Evolutionary conservation across 495 filamentous ascomycete genomes (phyloP), one percentile per base, ranked within the genome.

Genomic region (Podospora conica): DNA sequence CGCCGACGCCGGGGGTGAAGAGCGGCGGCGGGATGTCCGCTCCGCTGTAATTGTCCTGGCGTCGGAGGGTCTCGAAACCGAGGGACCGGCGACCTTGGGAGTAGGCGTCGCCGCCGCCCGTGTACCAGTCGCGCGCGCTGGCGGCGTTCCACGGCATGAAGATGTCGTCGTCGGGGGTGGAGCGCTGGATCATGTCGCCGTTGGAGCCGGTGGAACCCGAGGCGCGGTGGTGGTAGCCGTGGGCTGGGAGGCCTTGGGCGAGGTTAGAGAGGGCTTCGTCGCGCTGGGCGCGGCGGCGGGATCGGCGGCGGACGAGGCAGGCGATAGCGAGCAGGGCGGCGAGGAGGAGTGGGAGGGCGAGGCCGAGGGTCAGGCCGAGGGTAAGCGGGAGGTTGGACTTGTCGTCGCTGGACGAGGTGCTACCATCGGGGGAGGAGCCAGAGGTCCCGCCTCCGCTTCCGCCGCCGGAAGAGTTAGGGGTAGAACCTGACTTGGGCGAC

Each of bases 311-410:
- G 74, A 82, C 85, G 66, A 87, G 80, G 71, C 79, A 87, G 25
- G 86, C 72, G 3, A 85, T 58, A 5, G 85, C 67, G 3, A 86
- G 70, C 0, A 77, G 73, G 3, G 87, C 68, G 8, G 87, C 72
- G 3, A 86, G 80, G 4, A 85, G 78, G 3, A 89, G 72, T 1
- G 89, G 89, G 22, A 96, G 68, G 8, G 88, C 89, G 1, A 97
- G 66, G 0, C 94, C 92, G n/a, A 87, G 81, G 8, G 91, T 92
- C 0, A 96, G 80, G 8, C 71, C 73, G 18, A 75, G 80, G 62
- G 88, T 72, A 15, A 78, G 86, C 68, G 87, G 78, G 61, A 23
- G 8, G 31, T 55, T n/a, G 15, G 18, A 20, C 55, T 7, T 11
- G 4, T 48, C 24, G 18, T 28, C 29, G 29, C 40, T 22, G 29